A percentile compares a stretch with the other conserved stretches of the same genome.
phyloP scores from a whole-genome alignment of 2,329 filamentous ascomycete species.

The Neofusicoccum kwambonambiense region DNA sequence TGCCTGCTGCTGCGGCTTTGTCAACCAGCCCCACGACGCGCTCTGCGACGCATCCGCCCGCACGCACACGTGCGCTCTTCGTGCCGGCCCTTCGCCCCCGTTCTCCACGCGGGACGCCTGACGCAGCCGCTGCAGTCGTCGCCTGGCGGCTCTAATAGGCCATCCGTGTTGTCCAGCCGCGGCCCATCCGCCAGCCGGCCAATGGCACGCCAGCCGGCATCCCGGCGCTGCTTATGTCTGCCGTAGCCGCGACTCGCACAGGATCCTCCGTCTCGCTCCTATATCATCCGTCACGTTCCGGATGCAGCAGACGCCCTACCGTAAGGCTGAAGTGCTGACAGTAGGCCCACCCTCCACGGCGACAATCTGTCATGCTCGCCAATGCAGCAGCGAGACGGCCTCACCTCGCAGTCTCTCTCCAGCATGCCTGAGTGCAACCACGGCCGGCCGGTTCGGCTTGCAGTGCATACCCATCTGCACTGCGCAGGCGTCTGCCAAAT shows the following conservation, averaged over 20 bases:
- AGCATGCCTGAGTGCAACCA: slow-evolving; percentile 6
- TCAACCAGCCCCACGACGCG: background rate
- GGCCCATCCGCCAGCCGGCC: background rate
- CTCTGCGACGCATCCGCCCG: background rate
- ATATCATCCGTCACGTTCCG: background rate
- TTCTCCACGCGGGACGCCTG: slow-evolving; percentile 1
- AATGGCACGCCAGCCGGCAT: background rate
- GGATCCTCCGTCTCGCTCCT: background rate
- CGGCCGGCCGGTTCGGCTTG: slow-evolving; percentile 2
- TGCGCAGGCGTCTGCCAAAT: slow-evolving; percentile 11
- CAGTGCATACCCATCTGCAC: slow-evolving; percentile 11
- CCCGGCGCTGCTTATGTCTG: background rate
- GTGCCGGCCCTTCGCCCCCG: background rate
- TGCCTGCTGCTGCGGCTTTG: slow-evolving; percentile 10
- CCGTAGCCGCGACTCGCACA: background rate
- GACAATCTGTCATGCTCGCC: slow-evolving; percentile 14
- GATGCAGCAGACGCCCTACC: slow-evolving; percentile 3
- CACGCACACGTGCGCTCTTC: background rate
- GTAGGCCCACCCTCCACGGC: background rate
- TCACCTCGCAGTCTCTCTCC: background rate
- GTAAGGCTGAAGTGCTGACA: slow-evolving; percentile 16
- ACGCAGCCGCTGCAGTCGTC: background rate
- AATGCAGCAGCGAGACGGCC: background rate
- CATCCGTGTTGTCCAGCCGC: background rate
- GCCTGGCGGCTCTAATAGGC: background rate